phyloP scores from a whole-genome alignment of 148 eudicot species.

The Chenopodium formosanum region DNA sequence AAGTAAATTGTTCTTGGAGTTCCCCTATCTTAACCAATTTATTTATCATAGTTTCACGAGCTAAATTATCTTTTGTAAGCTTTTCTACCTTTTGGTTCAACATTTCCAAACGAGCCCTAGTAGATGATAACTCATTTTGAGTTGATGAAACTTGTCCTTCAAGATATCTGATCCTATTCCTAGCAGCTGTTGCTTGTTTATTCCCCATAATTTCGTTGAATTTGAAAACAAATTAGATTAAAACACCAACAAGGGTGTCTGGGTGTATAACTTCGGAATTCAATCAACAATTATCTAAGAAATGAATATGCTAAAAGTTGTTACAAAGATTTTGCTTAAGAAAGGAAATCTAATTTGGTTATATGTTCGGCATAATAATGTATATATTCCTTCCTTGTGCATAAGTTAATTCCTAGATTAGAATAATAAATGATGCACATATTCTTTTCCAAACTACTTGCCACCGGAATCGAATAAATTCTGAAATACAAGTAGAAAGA shows the following conservation, averaged over 20 bases:
- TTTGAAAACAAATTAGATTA: neutral
- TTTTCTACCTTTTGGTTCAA: neutral
- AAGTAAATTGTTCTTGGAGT: constrained; percentile 18
- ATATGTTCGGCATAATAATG: no score
- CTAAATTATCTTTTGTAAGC: neutral
- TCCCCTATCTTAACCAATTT: constrained; percentile 5
- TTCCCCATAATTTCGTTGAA: neutral
- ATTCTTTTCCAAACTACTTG: neutral
- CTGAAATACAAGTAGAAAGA: neutral
- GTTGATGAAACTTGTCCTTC: constrained; percentile 7
- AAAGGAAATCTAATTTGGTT: no score
- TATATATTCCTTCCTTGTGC: neutral
- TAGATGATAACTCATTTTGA: constrained; percentile 2
- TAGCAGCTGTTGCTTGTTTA: neutral
- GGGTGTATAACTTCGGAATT: no score
- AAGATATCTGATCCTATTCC: neutral
- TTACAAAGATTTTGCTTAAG: no score
- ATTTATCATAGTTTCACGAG: neutral
- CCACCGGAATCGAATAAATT: neutral
- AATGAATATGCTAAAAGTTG: no score
- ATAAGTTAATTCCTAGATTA: neutral
- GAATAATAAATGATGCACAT: neutral
- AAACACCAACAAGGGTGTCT: no score
- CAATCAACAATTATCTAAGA: no score
- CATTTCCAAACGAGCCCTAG: neutral